Conservation (phyloP, 2,329 filamentous ascomycete species). For the Cercospora janseana region DNA sequence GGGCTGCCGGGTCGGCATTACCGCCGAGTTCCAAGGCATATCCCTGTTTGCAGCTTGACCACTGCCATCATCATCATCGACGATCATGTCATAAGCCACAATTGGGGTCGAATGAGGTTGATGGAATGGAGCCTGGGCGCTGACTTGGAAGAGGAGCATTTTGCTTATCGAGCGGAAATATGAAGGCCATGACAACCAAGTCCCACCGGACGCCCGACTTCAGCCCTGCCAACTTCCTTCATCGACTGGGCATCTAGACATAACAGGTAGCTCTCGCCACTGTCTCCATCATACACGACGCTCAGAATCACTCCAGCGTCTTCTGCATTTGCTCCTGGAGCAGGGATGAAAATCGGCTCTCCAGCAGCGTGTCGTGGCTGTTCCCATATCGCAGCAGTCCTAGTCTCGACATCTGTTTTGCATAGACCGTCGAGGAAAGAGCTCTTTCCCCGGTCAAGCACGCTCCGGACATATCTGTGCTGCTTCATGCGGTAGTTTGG, state of each 20-base stretch:
- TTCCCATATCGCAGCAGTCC: slow-evolving; percentile 57
- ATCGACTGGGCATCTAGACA: slow-evolving; percentile 63
- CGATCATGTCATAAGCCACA: too few relatives aligned
- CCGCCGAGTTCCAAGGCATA: too few relatives aligned
- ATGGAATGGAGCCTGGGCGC: too few relatives aligned
- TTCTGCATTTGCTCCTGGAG: slow-evolving; percentile 52
- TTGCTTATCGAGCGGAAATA: too few relatives aligned
- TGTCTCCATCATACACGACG: slow-evolving; percentile 61
- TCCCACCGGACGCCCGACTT: slow-evolving; percentile 58
- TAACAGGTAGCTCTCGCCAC: slow-evolving; percentile 61
- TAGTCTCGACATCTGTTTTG: slow-evolving; percentile 63
- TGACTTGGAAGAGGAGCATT: too few relatives aligned
- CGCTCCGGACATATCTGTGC: slow-evolving; percentile 59
- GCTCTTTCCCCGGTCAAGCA: slow-evolving; percentile 55
- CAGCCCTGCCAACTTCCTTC: slow-evolving; percentile 63
- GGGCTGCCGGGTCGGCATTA: too few relatives aligned
- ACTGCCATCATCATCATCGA: too few relatives aligned
- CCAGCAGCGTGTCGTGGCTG: slow-evolving; percentile 60
- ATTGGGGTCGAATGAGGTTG: too few relatives aligned
- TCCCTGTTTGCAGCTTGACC: too few relatives aligned
- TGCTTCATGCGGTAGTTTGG: slow-evolving; percentile 52
- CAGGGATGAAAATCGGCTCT: slow-evolving; percentile 65
- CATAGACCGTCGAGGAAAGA: slow-evolving; percentile 62
- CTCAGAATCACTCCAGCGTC: slow-evolving; percentile 63
- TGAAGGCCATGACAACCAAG: slow-evolving; percentile 49